A percentile compares a stretch with the other conserved stretches of the same genome.
These are phyloP conservation scores for Flaveria sonorensis DNA, from an alignment of 129 eudicot species.

Conservation along the genomic window DNA sequence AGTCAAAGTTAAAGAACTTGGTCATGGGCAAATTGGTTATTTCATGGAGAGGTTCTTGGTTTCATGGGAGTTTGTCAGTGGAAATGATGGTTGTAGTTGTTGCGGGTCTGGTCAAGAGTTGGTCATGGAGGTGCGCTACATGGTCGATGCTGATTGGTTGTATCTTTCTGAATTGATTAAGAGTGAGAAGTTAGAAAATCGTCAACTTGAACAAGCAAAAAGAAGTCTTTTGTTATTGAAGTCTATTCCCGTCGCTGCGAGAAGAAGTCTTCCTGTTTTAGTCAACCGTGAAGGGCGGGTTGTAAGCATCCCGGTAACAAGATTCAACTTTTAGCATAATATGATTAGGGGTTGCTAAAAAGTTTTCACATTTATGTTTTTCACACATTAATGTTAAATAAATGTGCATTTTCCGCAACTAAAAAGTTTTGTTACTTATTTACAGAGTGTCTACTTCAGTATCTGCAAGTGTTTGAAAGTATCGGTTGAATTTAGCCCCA, in stretches of 20 bases:
- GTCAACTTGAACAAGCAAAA: constrained; percentile 38
- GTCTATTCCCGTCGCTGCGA: constrained; percentile 81
- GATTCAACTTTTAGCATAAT: not conserved
- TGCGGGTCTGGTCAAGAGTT: constrained; percentile 44
- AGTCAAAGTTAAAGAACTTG: constrained; percentile 38
- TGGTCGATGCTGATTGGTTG: constrained; percentile 89
- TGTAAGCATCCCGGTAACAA: constrained; percentile 72
- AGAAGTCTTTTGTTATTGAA: constrained; percentile 54
- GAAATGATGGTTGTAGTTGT: constrained; percentile 33
- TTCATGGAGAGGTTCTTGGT: constrained; percentile 80
- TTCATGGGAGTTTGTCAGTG: constrained; percentile 49
- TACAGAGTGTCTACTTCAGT: constrained; percentile 61
- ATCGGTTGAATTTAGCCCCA: constrained; percentile 61
- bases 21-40: constrained; percentile 58
- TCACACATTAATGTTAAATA: not conserved
- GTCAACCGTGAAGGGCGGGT: constrained; percentile 53
- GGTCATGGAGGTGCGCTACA: constrained; percentile 61
- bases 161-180: constrained; percentile 64
- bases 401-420: not conserved
- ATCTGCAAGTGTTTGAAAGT: constrained; percentile 58
- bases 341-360: too few species aligned
- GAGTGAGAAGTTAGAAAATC: constrained; percentile 30
- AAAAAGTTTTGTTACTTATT: constrained; percentile 12
- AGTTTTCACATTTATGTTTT: not conserved
- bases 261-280: constrained; percentile 83